Conservation (phyloP, 2,329 filamentous ascomycete species). For the Teratosphaeria destructans region DNA sequence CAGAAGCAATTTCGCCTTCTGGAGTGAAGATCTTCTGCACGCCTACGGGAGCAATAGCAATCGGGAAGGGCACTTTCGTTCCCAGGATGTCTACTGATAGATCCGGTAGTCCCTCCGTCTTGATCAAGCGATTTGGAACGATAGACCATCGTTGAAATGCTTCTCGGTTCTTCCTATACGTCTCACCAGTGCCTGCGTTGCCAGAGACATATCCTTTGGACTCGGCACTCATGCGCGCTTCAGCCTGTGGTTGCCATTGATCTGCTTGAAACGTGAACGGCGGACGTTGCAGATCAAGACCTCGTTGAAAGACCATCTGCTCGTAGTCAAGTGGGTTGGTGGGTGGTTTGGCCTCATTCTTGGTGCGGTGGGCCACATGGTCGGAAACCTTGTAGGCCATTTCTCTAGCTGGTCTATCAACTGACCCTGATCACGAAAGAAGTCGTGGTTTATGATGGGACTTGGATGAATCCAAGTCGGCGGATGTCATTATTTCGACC, state of each 20-base stretch:
- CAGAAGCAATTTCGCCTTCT: constrained; percentile 38
- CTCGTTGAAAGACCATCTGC: constrained; percentile 22
- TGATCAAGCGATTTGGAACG: not conserved
- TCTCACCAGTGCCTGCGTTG: constrained; percentile 24
- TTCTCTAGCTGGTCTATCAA: not conserved
- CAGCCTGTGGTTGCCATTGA: constrained; percentile 20
- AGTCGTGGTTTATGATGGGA: not conserved
- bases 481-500: not conserved
- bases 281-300: constrained; percentile 24
- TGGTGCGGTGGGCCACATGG: not conserved
- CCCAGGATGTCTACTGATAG: constrained; percentile 5
- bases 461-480: not conserved
- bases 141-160: constrained; percentile 1
- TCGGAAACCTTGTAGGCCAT: not conserved
- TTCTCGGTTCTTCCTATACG: constrained; percentile 14
- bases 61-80: constrained; percentile 27
- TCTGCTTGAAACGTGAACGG: constrained; percentile 25
- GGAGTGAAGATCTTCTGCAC: constrained; percentile 56
- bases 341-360: not conserved
- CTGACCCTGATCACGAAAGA: not conserved
- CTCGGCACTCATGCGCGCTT: constrained; percentile 20
- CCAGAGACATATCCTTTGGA: constrained; percentile 27
- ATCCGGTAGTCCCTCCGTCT: not conserved
- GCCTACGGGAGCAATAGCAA: constrained; percentile 58
- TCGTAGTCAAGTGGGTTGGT: constrained; percentile 18